Conservation (phyloP, 2,329 filamentous ascomycete species). For the Colletotrichum graminicola region DNA sequence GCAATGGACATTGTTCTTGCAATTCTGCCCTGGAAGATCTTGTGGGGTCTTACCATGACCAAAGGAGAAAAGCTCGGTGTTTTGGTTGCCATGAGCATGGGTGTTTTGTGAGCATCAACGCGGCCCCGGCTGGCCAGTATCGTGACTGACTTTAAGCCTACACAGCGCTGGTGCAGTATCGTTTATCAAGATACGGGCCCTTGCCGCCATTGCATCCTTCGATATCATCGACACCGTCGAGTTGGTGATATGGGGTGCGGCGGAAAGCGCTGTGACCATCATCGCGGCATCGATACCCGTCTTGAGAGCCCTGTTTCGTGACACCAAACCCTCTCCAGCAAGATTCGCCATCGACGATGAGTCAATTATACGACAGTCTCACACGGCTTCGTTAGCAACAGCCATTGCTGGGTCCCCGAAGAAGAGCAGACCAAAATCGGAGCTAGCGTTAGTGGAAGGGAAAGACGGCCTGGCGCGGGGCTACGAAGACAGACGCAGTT, state of each 20-base stretch:
- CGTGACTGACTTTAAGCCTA: background rate
- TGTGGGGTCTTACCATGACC: conserved; percentile 56
- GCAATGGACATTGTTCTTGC: conserved; percentile 56
- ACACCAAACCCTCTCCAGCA: conserved; percentile 23
- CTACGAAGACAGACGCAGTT: background rate
- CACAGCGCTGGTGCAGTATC: conserved; percentile 50
- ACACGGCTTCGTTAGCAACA: background rate
- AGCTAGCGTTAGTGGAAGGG: conserved; percentile 19
- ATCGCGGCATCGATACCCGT: conserved; percentile 52
- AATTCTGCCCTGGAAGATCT: conserved; percentile 56
- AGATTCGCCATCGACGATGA: conserved; percentile 33
- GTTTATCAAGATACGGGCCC: conserved; percentile 48
- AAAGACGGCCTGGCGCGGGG: background rate
- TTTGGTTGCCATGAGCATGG: conserved; percentile 56
- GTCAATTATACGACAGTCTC: conserved; percentile 20
- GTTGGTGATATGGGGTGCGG: conserved; percentile 48
- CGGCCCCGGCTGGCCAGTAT: too few relatives aligned
- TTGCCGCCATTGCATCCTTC: conserved; percentile 43
- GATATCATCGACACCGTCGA: conserved; percentile 44
- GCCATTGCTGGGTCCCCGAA: background rate
- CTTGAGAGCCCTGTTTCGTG: conserved; percentile 47
- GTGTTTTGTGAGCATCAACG: conserved; percentile 51
- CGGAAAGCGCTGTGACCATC: conserved; percentile 49
- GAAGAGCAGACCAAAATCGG: conserved; percentile 1
- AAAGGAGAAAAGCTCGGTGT: conserved; percentile 56